A percentile compares a stretch with the other conserved stretches of the same genome.
Evolutionary conservation across 768 basidiomycete genomes (phyloP).

Genomic region (Lyophyllum semitale): DNA sequence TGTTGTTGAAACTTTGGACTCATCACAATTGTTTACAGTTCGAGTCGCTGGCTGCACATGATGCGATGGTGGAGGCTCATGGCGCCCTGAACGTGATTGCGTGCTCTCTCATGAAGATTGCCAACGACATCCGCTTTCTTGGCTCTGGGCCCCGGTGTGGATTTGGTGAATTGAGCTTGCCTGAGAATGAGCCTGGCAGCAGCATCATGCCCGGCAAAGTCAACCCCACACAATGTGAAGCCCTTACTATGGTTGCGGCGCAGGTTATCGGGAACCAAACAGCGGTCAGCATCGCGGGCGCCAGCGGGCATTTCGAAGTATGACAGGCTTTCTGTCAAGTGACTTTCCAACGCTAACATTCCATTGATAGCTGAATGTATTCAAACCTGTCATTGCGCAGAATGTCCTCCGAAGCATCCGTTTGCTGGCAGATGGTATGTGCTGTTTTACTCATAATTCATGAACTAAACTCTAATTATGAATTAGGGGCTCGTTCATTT

Average conservation of each 20-base stretch:
- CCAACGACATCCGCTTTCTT: slow-evolving; percentile 97
- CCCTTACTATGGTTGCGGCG: slow-evolving; percentile 97
- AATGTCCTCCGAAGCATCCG: slow-evolving; percentile 97
- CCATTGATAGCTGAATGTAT: slow-evolving; percentile 82
- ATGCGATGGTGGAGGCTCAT: slow-evolving; percentile 96
- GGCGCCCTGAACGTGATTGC: slow-evolving; percentile 96
- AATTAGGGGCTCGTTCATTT: slow-evolving; percentile 84
- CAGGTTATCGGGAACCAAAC: slow-evolving; percentile 99
- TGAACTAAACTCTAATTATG: slow-evolving; percentile 6
- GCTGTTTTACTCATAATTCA: slow-evolving; percentile 9
- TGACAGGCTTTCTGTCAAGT: slow-evolving; percentile 17
- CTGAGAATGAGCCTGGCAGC: slow-evolving; percentile 98
- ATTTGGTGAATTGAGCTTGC: slow-evolving; percentile 89
- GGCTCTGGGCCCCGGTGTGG: slow-evolving; percentile 98
- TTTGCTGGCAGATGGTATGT: slow-evolving; percentile 84
- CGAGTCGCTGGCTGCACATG: slow-evolving; percentile 96
- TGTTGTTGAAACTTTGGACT: not conserved
- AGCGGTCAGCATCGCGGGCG: slow-evolving; percentile 86
- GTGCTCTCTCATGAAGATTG: slow-evolving; percentile 99
- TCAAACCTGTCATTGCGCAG: slow-evolving; percentile 99
- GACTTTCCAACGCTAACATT: not conserved
- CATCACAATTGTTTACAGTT: slow-evolving; percentile 54
- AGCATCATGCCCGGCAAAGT: slow-evolving; percentile 99
- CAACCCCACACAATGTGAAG: slow-evolving; percentile 99
- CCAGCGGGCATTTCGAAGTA: slow-evolving; percentile 97